Base-by-base conservation (phyloP, 2,329 filamentous ascomycete genomes). In the Exophiala aquamarina region DNA sequence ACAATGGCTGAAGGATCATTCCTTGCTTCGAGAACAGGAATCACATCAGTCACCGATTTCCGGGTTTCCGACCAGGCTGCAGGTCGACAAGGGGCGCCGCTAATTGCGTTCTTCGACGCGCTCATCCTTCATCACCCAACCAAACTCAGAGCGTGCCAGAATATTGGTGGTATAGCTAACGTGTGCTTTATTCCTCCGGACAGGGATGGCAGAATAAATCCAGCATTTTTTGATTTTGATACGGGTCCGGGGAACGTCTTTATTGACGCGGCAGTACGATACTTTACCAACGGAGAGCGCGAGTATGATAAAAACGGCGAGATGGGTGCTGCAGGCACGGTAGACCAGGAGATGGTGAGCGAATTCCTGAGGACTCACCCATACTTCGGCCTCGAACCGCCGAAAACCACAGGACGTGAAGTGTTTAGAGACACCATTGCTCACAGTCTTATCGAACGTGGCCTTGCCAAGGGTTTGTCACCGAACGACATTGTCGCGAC, bases 91-190 rank as follows among this genome's bases (percentile, higher is more conserved):
- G 76, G 76, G 3, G 75, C 77, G 2, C 76, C 79, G 0, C 67
- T 82, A 13, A 76, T 79, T 47, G 76, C 73, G 15, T 79, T 82
- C 55, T 78, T 83, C 56, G 77, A 83, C 54, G 70, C 73, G 1
- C 65, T 81, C 3, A 57, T 82, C 8, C 67, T 83, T 14, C 75
- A 78, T 54, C 76, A 83, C 55, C 74, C 78, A 0, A 75, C 64
- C 3, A 81, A 79, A 61, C 65, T 80, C 6, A 73, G 80, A 19
- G 77, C 76, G 2, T 82, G 78, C 60, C 77, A 83, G 58, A 82
- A 82, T 57, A 82, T 83, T 44, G 78, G 78, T 41, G 78, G 79
- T 23, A 80, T 83, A 33, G 76, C 75, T 21, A 83, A 79, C 54
- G 75, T 83, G 18, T 82, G 75, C 64, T 81, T 82, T 63, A 77